Evolutionary conservation across 1,139 yeast genomes (phyloP).

Genomic region (Geotrichum klebahnii): DNA sequence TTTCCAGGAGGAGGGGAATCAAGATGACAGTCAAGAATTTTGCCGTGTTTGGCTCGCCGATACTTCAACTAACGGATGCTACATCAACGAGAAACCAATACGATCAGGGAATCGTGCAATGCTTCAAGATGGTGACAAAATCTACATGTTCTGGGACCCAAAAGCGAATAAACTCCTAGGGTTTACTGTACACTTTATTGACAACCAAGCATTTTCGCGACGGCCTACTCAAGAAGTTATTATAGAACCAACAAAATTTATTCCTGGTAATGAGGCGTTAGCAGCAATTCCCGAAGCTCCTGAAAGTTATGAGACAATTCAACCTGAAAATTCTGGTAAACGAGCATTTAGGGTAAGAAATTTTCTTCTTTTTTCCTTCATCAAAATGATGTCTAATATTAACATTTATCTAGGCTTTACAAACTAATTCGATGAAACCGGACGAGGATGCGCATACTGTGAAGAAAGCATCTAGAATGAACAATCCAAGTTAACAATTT

Average conservation of each 20-base stretch:
- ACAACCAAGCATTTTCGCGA: slow-evolving; percentile 8
- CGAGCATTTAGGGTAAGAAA: slow-evolving; percentile 7
- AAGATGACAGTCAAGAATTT: slow-evolving; percentile 43
- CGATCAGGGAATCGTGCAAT: slow-evolving; percentile 61
- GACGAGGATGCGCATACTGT: slow-evolving; percentile 1
- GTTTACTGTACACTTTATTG: slow-evolving; percentile 13
- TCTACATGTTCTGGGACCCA: slow-evolving; percentile 63
- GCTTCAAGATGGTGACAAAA: slow-evolving; percentile 58
- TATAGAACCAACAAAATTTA: not conserved
- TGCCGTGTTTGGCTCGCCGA: slow-evolving; percentile 83
- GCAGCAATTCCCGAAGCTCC: slow-evolving; percentile 13
- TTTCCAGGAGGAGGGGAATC: slow-evolving; percentile 45
- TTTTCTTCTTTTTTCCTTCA: not conserved
- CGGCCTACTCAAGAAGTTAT: slow-evolving; percentile 1
- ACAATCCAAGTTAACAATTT: not conserved
- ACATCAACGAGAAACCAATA: slow-evolving; percentile 55
- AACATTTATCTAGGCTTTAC: slow-evolving; percentile 5
- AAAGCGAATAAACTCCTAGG: slow-evolving; percentile 36
- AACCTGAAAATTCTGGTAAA: not conserved
- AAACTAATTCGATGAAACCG: not conserved
- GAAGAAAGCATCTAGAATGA: slow-evolving; percentile 2
- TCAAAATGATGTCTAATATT: not conserved
- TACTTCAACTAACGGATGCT: slow-evolving; percentile 74
- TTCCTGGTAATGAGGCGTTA: slow-evolving; percentile 11
- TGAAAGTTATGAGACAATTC: slow-evolving; percentile 7